Evolutionary conservation across 306 rosid genomes (phyloP), one percentile per base, ranked within the genome.

Genomic region (Lathyrus sativus): DNA sequence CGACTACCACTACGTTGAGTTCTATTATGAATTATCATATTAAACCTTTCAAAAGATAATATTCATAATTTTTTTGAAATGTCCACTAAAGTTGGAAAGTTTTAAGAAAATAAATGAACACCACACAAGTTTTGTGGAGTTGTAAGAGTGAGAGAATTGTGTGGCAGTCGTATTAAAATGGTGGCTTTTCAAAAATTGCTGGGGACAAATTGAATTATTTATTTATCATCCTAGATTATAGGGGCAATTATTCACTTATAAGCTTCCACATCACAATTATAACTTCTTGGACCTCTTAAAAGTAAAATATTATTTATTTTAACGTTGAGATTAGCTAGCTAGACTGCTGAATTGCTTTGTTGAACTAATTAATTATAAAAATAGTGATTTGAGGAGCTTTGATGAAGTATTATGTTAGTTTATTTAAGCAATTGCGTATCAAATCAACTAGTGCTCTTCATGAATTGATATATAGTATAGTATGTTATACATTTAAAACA

Each of bases 371-470:
- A 35, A 39, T 62, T 19, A 41, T 41, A 68, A 61, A 51, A 50
- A 62, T 60, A 59, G 22, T 19, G 22, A 19, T 19, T 19, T 19
- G 22, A 19, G 22, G 22, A 19, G 22, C 22, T 19, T 19, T 19
- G 22, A 19, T 19, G 22, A 4, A 28, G 4, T 42, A 12, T 9
- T 29, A 51, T 50, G 46, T 61, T 60, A 42, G 6, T 64, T 53
- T 72, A 73, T 39, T 7, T 6, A 41, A 61, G 35, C 75, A 62
- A 69, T 76, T 76, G 72, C 76, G 37, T 62, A 42, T 69, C 35
- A 39, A 48, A 69, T 13, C 29, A 26, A 26, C 4, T 26, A 57
- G 62, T 42, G 9, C 39, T 67, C 79, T 68, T 61, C 28, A 13
- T 49, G 53, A 62, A 62, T 51, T 68, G 4, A 46, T 46, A 26